These are phyloP conservation scores for Venturia carpophila DNA, from an alignment of 2,329 filamentous ascomycete species.

Conservation along the genomic window DNA sequence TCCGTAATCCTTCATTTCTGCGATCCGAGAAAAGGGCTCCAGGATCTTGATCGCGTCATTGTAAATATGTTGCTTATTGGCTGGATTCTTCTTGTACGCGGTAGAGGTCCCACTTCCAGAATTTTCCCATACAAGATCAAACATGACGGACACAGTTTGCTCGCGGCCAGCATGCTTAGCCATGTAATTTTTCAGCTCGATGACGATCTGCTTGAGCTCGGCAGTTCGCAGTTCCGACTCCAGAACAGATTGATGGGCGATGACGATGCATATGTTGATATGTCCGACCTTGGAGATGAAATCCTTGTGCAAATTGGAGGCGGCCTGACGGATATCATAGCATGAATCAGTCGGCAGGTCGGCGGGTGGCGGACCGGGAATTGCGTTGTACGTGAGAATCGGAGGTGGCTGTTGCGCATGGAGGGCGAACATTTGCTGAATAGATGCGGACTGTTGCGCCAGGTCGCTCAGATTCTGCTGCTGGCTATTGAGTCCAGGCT, in stretches of 20 bases:
- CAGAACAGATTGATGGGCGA: background rate
- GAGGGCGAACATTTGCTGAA: background rate
- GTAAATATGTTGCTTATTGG: background rate
- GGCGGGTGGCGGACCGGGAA: background rate
- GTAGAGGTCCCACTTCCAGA: background rate
- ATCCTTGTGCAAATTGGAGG: background rate
- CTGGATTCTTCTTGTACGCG: background rate
- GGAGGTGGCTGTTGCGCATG: background rate
- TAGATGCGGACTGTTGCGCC: background rate
- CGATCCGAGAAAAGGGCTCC: background rate
- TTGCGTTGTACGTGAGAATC: background rate
- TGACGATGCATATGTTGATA: constrained; percentile 8
- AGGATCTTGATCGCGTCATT: background rate
- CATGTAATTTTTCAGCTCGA: background rate
- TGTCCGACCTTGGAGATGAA: background rate
- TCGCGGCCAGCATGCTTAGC: background rate
- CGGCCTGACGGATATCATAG: background rate
- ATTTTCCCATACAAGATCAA: background rate
- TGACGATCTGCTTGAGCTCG: constrained; percentile 1
- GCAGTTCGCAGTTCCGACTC: background rate
- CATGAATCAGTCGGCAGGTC: background rate
- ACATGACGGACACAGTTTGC: background rate
- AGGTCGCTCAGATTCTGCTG: background rate
- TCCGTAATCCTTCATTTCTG: background rate
- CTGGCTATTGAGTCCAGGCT: background rate